Evolutionary conservation across 2,329 filamentous ascomycete genomes (phyloP).

Genomic region (Neonectria punicea): DNA sequence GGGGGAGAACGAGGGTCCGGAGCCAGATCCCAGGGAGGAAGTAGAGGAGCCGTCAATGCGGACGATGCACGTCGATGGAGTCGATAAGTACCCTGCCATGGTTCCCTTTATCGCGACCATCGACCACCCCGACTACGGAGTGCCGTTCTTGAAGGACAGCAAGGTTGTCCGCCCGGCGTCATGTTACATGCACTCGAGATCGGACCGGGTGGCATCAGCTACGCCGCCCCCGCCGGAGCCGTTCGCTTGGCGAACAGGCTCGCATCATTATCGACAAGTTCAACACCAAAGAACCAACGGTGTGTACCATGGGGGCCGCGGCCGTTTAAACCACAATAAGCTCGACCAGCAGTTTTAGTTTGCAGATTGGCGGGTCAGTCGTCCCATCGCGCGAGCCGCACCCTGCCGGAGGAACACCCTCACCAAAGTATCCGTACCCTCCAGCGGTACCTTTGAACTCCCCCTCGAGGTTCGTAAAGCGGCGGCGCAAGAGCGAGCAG

Average conservation of each 20-base stretch:
- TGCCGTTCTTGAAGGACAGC: neutral
- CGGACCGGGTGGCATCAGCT: conserved; percentile 5
- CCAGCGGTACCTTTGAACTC: neutral
- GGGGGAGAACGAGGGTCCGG: neutral
- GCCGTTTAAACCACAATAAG: neutral
- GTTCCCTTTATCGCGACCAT: conserved; percentile 2
- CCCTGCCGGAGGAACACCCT: neutral
- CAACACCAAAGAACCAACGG: conserved; percentile 1
- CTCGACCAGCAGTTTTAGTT: conserved; percentile 14
- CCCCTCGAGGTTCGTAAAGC: neutral
- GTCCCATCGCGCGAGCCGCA: conserved; percentile 16
- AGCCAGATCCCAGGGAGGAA: conserved; percentile 17
- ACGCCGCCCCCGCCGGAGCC: conserved; percentile 2
- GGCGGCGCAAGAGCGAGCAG: neutral
- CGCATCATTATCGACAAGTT: conserved; percentile 1
- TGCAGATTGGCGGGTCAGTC: conserved; percentile 17
- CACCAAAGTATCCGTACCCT: neutral
- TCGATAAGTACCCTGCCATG: neutral
- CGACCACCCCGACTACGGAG: neutral
- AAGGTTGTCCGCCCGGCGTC: neutral
- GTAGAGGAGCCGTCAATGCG: conserved; percentile 17
- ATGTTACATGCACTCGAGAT: conserved; percentile 2
- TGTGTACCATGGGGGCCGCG: no score
- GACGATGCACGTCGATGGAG: conserved; percentile 16
- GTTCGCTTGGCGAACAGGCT: conserved; percentile 4